Conservation (phyloP, 441 rosid genomes). For the Arabidopsis hybrid region DNA sequence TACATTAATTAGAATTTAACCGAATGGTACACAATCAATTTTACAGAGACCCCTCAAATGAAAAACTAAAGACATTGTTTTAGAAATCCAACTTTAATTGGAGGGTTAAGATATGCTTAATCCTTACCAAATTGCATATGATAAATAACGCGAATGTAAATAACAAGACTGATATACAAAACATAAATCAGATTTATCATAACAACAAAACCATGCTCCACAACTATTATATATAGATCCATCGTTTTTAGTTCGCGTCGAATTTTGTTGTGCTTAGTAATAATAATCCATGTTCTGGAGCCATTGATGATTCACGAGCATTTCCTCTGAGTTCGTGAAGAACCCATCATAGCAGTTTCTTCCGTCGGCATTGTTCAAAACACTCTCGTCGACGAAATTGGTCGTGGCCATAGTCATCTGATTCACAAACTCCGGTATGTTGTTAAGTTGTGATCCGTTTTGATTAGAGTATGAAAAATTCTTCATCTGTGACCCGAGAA, state of each 20-base stretch:
- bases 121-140: too few relatives aligned
- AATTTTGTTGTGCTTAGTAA: conserved; percentile 25
- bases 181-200: too few relatives aligned
- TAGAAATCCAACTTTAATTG: too few relatives aligned
- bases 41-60: too few relatives aligned
- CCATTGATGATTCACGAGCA: conserved; percentile 36
- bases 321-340: conserved; percentile 32
- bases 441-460: conserved; percentile 49
- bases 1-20: too few relatives aligned
- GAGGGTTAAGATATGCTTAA: too few relatives aligned
- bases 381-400: conserved; percentile 21
- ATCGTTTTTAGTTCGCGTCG: background rate
- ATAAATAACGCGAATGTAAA: too few relatives aligned
- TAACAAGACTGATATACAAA: too few relatives aligned
- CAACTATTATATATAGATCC: too few relatives aligned
- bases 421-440: conserved; percentile 51
- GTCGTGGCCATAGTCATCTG: conserved; percentile 48
- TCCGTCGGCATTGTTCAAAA: conserved; percentile 26
- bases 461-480: conserved; percentile 47
- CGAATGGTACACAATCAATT: too few relatives aligned
- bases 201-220: too few relatives aligned
- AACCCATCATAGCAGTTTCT: conserved; percentile 33
- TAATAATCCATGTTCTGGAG: conserved; percentile 38
- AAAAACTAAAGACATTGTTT: too few relatives aligned
- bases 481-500: conserved; percentile 68